Base-by-base conservation (phyloP, 805 yeast genomes). In the Wickerhamiella australiensis region DNA sequence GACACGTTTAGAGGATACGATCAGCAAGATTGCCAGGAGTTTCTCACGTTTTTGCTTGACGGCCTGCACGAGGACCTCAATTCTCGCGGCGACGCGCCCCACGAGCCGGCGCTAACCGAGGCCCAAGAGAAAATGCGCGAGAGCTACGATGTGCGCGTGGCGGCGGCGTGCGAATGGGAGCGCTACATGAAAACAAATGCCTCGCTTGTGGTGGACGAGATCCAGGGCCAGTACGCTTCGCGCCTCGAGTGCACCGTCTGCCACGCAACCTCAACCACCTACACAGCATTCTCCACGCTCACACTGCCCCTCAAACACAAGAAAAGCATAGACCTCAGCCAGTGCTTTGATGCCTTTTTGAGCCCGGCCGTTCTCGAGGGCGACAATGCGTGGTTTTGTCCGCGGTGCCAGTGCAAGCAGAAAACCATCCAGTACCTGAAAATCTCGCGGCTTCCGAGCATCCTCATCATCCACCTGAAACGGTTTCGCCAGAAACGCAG, bases 101-200 rank as follows among this genome's bases (percentile, higher is more conserved):
- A 78, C 35, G 59, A 70, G 33, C 72, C 75, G 13, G 86, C 79
- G 55, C 72, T 83, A 52, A 76, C 80, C 12, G 79, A 76, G 46
- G 79, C 75, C 47, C 92, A 87, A 54, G 96, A 87, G 60, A 69
- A 69, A 33, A 67, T 73, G 13, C 70, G 96, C 41, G 97, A 88
- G 60, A 65, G 65, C 23, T 65, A 85, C 59, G 82, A 94, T 0
- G 72, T 86, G 2, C 71, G 95, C 51, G 69, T 83, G 22, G 96
- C 95, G 0, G 80, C 95, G 0, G 76, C 92, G 0, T 77, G 86
- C 46, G 96, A 88, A 61, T 88, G 97, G 97, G 95, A 85, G 59
- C 69, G 94, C 51, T 86, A 86, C 61, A 67, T 85, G 50, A 79
- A 78, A 51, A 74, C 84, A 18, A 86, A 88, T 61, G 79, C 81